phyloP scores from a whole-genome alignment of 163 green algal genomes.

The Smithsoniella earleae region DNA sequence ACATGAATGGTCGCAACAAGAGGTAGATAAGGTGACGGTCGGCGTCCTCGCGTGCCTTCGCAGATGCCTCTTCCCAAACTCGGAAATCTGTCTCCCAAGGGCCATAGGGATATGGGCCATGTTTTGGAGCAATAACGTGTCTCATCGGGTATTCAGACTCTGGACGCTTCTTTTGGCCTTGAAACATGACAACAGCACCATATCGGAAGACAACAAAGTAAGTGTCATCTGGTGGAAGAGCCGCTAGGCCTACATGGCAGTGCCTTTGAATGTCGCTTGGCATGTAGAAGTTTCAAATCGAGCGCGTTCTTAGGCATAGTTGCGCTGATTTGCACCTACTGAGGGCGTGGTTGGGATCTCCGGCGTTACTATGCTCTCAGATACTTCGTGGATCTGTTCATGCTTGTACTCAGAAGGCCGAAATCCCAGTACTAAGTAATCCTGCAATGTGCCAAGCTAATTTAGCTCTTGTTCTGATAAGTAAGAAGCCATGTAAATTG shows the following conservation, averaged over 20 bases:
- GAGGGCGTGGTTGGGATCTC: too few species aligned
- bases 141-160: not conserved
- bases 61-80: slow-evolving; percentile 15
- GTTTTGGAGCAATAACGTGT: slow-evolving; percentile 3
- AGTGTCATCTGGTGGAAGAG: slow-evolving; percentile 5
- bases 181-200: slow-evolving; percentile 8
- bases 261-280: not conserved
- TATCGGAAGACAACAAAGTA: slow-evolving; percentile 29
- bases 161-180: not conserved
- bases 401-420: not conserved
- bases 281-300: too few species aligned
- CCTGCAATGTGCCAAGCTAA: not conserved
- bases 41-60: not conserved
- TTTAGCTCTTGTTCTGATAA: not conserved
- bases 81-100: slow-evolving; percentile 22
- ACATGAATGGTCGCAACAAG: slow-evolving; percentile 22
- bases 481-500: too few species aligned
- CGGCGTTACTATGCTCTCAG: too few species aligned
- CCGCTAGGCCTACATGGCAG: not conserved
- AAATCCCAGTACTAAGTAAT: slow-evolving; percentile 26
- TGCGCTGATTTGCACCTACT: too few species aligned
- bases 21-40: slow-evolving; percentile 30
- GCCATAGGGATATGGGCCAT: slow-evolving; percentile 1
- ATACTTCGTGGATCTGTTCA: not conserved
- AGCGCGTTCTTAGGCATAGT: too few species aligned